Percentiles rank a stretch among this genome's conserved stretches.
Evolutionary conservation across 305 asterid species (phyloP).

Genomic region (Fraxinus nigra): DNA sequence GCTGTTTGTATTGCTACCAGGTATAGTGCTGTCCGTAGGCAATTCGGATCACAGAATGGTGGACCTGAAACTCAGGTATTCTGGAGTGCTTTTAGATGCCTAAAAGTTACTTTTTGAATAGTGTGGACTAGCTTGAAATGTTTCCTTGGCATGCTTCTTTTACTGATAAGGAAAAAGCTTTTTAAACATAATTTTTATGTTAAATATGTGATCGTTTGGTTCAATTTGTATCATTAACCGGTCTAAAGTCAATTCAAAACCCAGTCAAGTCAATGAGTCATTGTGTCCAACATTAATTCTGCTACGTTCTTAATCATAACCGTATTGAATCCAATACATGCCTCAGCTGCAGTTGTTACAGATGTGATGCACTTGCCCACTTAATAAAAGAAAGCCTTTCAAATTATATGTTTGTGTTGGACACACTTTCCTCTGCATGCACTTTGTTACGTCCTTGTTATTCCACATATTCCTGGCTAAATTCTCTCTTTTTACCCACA

Average conservation of each 20-base stretch:
- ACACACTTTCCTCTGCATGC: background rate
- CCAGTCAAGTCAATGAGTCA: background rate
- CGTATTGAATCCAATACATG: background rate
- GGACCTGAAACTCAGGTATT: slow-evolving; percentile 94
- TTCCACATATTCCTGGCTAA: background rate
- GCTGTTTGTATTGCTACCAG: slow-evolving; percentile 97
- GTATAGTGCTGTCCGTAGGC: slow-evolving; percentile 96
- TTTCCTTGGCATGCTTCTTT: slow-evolving; percentile 4
- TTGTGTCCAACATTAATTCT: background rate
- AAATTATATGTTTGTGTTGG: background rate
- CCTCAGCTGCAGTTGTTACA: background rate
- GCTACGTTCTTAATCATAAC: background rate
- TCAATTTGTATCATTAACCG: slow-evolving; percentile 8
- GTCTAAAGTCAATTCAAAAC: slow-evolving; percentile 13
- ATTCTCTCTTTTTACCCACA: background rate
- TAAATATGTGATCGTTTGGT: background rate
- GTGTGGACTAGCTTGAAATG: background rate
- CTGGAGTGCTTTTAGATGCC: background rate
- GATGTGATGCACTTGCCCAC: background rate
- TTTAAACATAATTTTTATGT: background rate
- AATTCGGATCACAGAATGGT: slow-evolving; percentile 87
- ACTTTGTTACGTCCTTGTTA: background rate
- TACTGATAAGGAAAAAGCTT: background rate
- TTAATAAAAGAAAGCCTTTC: background rate
- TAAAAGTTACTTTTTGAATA: slow-evolving; percentile 1